Conservation (phyloP, 352 stramenopile genomes). For the Pythium vanterpoolii region DNA sequence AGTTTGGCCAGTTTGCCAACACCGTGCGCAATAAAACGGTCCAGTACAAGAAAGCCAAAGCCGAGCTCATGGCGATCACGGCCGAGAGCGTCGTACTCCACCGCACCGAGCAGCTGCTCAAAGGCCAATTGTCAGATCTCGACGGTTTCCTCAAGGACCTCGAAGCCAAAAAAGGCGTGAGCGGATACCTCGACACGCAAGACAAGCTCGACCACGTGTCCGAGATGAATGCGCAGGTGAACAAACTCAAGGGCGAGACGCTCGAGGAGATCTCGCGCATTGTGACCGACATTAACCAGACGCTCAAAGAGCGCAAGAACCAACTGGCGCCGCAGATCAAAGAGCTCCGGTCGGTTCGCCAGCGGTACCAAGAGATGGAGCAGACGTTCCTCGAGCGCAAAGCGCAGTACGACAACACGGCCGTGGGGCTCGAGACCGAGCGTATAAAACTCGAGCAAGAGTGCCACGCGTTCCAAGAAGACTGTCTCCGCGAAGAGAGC, state of each 20-base stretch:
- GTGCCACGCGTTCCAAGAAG: slow-evolving; percentile 84
- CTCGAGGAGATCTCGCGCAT: slow-evolving; percentile 92
- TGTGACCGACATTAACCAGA: slow-evolving; percentile 90
- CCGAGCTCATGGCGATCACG: slow-evolving; percentile 79
- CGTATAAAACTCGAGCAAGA: slow-evolving; percentile 90
- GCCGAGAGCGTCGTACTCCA: slow-evolving; percentile 89
- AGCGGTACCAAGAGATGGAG: slow-evolving; percentile 90
- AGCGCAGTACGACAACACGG: slow-evolving; percentile 86
- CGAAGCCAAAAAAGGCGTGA: slow-evolving; percentile 83
- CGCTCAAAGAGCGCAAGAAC: slow-evolving; percentile 89
- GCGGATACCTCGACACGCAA: slow-evolving; percentile 85
- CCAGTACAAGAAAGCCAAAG: slow-evolving; percentile 90
- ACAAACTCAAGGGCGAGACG: slow-evolving; percentile 90
- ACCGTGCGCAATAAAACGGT: slow-evolving; percentile 90
- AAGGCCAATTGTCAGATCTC: slow-evolving; percentile 78
- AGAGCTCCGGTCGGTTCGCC: slow-evolving; percentile 84
- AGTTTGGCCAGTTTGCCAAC: slow-evolving; percentile 89
- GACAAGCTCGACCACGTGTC: slow-evolving; percentile 85
- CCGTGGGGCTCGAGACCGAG: slow-evolving; percentile 84
- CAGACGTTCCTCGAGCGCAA: slow-evolving; percentile 87
- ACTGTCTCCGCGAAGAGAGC: slow-evolving; percentile 85
- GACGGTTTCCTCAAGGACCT: slow-evolving; percentile 83
- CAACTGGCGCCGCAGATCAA: slow-evolving; percentile 92
- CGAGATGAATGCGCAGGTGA: slow-evolving; percentile 85
- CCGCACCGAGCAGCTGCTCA: slow-evolving; percentile 90